These are phyloP conservation scores for Saturnispora gosingensis DNA, from an alignment of 805 yeast species.

Conservation along the genomic window DNA sequence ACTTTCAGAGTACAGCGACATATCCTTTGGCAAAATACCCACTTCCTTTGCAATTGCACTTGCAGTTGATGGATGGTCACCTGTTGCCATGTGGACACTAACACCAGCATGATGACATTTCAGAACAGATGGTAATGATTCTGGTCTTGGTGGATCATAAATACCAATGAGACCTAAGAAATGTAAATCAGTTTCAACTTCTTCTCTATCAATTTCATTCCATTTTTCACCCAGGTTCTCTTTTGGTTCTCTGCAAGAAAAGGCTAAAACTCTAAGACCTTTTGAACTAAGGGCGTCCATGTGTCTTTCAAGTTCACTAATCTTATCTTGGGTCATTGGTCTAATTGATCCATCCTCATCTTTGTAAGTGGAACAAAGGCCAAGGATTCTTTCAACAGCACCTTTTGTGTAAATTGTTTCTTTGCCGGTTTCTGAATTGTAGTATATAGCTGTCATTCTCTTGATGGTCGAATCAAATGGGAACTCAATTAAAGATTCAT, in stretches of 20 bases:
- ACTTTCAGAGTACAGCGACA: slow-evolving; percentile 44
- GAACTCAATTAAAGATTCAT: slow-evolving; percentile 48
- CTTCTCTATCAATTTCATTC: slow-evolving; percentile 30
- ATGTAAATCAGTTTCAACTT: slow-evolving; percentile 43
- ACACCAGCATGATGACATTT: slow-evolving; percentile 68
- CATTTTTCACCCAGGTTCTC: slow-evolving; percentile 20
- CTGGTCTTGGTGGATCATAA: slow-evolving; percentile 71
- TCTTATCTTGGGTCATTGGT: slow-evolving; percentile 34
- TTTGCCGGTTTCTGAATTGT: slow-evolving; percentile 23
- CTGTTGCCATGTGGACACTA: slow-evolving; percentile 74
- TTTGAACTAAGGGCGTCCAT: slow-evolving; percentile 52
- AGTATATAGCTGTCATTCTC: slow-evolving; percentile 59
- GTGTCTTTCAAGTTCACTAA: slow-evolving; percentile 37
- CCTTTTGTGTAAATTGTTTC: slow-evolving; percentile 48
- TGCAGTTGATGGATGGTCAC: slow-evolving; percentile 75
- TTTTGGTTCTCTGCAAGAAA: slow-evolving; percentile 39
- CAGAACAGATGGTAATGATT: slow-evolving; percentile 56
- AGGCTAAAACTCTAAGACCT: slow-evolving; percentile 67
- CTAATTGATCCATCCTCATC: slow-evolving; percentile 26
- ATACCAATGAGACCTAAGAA: slow-evolving; percentile 68
- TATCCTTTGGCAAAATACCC: slow-evolving; percentile 59
- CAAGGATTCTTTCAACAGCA: slow-evolving; percentile 63
- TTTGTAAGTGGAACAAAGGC: slow-evolving; percentile 47
- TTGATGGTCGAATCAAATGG: slow-evolving; percentile 71
- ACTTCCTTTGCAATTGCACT: slow-evolving; percentile 74